Evolutionary conservation across 2,329 filamentous ascomycete genomes (phyloP).

Genomic region (Ophiostoma sp.): DNA sequence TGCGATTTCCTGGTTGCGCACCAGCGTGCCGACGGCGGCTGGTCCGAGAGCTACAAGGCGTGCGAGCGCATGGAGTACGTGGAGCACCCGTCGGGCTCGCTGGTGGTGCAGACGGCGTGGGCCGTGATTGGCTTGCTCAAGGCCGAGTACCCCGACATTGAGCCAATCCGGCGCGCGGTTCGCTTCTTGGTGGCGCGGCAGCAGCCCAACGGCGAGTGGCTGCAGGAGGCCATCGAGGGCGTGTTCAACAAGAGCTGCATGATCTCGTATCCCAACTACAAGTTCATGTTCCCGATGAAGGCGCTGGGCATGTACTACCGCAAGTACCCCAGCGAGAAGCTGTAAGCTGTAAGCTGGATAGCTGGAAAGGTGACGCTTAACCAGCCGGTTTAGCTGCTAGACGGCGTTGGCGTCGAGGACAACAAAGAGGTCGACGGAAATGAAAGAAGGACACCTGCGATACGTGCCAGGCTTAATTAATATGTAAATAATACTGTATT

Average conservation of each 20-base stretch:
- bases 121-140: conserved; percentile 76
- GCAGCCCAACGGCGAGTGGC: conserved; percentile 85
- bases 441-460: not conserved
- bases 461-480: not conserved
- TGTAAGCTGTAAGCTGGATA: not conserved
- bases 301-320: conserved; percentile 83
- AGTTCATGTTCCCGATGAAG: conserved; percentile 92
- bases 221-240: conserved; percentile 91
- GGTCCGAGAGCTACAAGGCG: conserved; percentile 91
- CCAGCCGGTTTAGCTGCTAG: not conserved
- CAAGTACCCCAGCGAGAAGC: conserved; percentile 58
- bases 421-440: not conserved
- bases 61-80: conserved; percentile 72
- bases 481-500: not conserved
- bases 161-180: conserved; percentile 67
- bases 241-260: conserved; percentile 99
- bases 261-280: conserved; percentile 99
- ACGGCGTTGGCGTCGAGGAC: not conserved
- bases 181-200: conserved; percentile 80
- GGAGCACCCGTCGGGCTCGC: conserved; percentile 68
- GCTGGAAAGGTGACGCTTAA: not conserved
- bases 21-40: conserved; percentile 85
- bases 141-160: conserved; percentile 70
- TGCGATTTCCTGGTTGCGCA: conserved; percentile 82
- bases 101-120: conserved; percentile 95